Evolutionary conservation across 768 basidiomycete species (phyloP).

Genomic region (Leccinum fibrillosum): DNA sequence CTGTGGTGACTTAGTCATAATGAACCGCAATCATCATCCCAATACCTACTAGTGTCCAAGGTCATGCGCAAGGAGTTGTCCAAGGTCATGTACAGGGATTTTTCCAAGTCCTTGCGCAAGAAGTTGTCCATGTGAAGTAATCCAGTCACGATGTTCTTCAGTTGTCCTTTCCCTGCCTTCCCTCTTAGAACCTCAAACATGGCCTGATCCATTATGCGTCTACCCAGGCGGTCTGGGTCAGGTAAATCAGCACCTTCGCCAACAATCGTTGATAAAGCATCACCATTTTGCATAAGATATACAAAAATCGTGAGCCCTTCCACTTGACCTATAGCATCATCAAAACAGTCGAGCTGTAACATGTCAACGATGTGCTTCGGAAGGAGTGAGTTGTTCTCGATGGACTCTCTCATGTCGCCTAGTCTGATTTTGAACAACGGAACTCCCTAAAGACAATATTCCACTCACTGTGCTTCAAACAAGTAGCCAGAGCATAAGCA

Average conservation of each 20-base stretch:
- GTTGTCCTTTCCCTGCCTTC: conserved; percentile 1
- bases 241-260: neutral
- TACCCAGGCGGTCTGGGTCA: conserved; percentile 8
- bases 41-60: too few species aligned
- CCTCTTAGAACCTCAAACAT: conserved; percentile 5
- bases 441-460: neutral
- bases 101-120: too few species aligned
- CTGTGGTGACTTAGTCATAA: too few species aligned
- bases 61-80: too few species aligned
- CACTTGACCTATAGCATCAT: conserved; percentile 20
- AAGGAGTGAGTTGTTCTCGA: conserved; percentile 3
- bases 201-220: conserved; percentile 5
- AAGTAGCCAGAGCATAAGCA: conserved; percentile 19
- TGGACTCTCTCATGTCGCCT: conserved; percentile 13
- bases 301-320: conserved; percentile 25
- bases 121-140: too few species aligned
- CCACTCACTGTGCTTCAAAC: conserved; percentile 14
- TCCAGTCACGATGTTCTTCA: too few species aligned
- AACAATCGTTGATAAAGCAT: neutral
- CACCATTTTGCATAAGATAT: conserved; percentile 19
- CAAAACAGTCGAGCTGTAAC: conserved; percentile 21
- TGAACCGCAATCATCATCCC: too few species aligned
- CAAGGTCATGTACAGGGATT: too few species aligned
- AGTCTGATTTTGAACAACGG: neutral
- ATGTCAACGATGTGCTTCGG: conserved; percentile 14